Base-by-base conservation (phyloP, 2,329 filamentous ascomycete genomes). In the Didymella lethalis region DNA sequence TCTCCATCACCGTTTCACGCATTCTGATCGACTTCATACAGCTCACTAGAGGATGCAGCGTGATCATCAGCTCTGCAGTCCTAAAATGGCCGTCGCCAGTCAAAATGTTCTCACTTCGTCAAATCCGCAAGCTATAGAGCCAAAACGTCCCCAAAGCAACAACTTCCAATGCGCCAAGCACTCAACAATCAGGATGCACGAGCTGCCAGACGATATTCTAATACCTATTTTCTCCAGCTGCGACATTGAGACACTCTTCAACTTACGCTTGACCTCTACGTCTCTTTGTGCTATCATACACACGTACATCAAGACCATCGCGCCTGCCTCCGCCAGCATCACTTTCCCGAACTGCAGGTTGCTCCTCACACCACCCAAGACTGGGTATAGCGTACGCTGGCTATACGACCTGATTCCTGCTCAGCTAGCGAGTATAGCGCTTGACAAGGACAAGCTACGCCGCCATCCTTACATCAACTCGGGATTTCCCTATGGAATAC, bases 371-470 rank as follows among this genome's bases (percentile, higher is more conserved):
- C 28, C 51, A 29, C 58, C 61, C 7, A 26, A 43, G 18, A 14
- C 40, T 11, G 57, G 57, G 18, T 48, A 61, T 46, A 54, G 54
- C 18, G 14, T 68, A 5, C 32, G 20, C n/a, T 66, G 64, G 65
- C 38, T 68, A 7, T 47, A 53, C 25, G 18, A 43, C 18, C 60
- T 64, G 2, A 57, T 68, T 11, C 64, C 65, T 25, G 56, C 55
- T 20, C 58, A 68, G 12, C 44, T 68, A 28, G 59, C 62, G 7
- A 62, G 60, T 7, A 36, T 68, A 7, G 12, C 29, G 5, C 41
- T 66, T 6, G 65, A 68, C 28, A 68, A 68, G 36, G 64, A 68
- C 53, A 68, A 67, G 38, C 43, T 68, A 6, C 59, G 64, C 23
- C 54, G 64, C 7, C 53, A 58, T 16, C 50, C 54, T 0, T 66